Evolutionary conservation across 805 yeast genomes (phyloP), one percentile per base, ranked within the genome.

Genomic region (Candida schatavii): DNA sequence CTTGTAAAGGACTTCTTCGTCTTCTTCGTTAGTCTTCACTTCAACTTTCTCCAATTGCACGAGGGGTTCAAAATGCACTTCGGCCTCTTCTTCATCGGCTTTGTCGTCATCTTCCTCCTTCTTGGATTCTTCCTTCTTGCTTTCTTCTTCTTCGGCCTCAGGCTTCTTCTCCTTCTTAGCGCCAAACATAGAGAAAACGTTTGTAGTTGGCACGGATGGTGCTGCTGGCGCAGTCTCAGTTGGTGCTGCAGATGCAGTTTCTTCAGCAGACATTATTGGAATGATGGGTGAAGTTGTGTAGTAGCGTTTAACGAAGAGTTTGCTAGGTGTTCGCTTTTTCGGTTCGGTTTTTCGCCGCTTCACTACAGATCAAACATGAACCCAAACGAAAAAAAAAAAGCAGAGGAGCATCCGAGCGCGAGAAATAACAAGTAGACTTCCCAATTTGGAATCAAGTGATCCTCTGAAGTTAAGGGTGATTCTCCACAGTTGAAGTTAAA

Each of bases 11-110:
- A 59, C 62, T 42, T 57, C 59, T 46, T 56, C 62, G 17, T 54
- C 52, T 46, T 66, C 68, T 41, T 61, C 64, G 27, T 67, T 86
- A 54, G 98, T 89, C 74, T 90, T 91, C 51, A 91, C 95, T 29
- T 93, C 98, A 37, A 93, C 97, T 68, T 88, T 86, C 70, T 90
- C 97, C 55, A 93, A 80, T 68, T 88, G 86, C 47, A 93, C 97
- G 49, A 93, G 73, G 40, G 99, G 99, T 73, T 91, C 97, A 57
- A 93, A 93, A 66, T 93, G 97, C 48, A 93, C 91, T 55, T 86
- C 89, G 43, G 81, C 85, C 49, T 81, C 81, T 57, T 81, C 90
- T 52, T 70, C 75, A 14, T 50, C 68, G 13, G 77, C 84, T 4
- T 68, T 82, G 46, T 72, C 85, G 17, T 77, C 83, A 20, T 77